Evolutionary conservation across 768 basidiomycete species (phyloP).

Genomic region (Serendipita vermifera): DNA sequence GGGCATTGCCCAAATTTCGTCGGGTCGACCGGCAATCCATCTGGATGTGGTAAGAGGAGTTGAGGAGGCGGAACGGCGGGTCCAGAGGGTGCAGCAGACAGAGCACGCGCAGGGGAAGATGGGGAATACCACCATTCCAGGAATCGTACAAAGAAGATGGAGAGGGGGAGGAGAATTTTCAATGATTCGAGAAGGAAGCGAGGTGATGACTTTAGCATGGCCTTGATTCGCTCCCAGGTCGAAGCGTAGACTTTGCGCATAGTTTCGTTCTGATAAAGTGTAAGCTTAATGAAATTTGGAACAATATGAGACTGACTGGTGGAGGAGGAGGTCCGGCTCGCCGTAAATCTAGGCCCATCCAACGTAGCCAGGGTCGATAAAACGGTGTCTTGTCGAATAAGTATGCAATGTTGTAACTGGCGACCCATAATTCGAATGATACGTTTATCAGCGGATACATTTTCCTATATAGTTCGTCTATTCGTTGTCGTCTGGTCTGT

Average conservation of each 20-base stretch:
- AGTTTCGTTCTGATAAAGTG: background rate
- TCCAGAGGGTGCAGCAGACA: constrained; percentile 47
- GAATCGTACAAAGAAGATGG: constrained; percentile 92
- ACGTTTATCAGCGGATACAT: constrained; percentile 76
- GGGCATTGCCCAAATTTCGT: constrained; percentile 72
- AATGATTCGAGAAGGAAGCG: constrained; percentile 62
- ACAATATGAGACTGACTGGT: constrained; percentile 15
- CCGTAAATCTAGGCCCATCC: constrained; percentile 73
- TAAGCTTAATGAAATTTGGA: constrained; percentile 9
- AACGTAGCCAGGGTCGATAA: constrained; percentile 84
- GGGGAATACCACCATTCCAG: constrained; percentile 99
- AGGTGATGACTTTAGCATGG: constrained; percentile 40
- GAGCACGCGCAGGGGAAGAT: constrained; percentile 65
- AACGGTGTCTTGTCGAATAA: constrained; percentile 75
- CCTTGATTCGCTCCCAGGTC: constrained; percentile 25
- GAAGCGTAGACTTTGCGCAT: constrained; percentile 7
- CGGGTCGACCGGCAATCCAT: constrained; percentile 50
- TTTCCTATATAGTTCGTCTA: constrained; percentile 52
- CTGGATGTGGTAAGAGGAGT: constrained; percentile 61
- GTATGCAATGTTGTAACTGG: constrained; percentile 77
- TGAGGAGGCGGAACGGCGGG: constrained; percentile 66
- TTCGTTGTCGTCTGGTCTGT: constrained; percentile 21
- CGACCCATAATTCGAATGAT: constrained; percentile 65
- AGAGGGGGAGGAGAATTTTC: constrained; percentile 65
- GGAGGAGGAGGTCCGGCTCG: constrained; percentile 37